Percentiles rank a stretch among this genome's conserved stretches.
These are phyloP conservation scores for Golubevia sp. DNA, from an alignment of 1,284 basidiomycete species.

Conservation along the genomic window DNA sequence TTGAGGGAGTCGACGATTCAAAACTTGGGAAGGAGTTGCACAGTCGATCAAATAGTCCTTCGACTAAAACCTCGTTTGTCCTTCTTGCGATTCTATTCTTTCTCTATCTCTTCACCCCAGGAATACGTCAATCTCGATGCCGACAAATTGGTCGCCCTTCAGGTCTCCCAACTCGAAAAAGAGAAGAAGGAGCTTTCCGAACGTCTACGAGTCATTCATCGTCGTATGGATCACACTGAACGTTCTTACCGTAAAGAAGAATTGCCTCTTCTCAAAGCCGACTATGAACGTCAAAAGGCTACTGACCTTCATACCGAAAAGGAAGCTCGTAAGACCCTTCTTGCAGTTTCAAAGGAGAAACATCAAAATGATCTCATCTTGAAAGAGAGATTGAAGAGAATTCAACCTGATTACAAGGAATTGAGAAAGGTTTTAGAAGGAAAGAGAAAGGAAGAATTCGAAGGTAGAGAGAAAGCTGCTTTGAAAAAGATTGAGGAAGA, in stretches of 20 bases:
- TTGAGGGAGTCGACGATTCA: too few relatives aligned
- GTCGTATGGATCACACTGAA: conserved; percentile 93
- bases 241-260: conserved; percentile 95
- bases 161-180: conserved; percentile 93
- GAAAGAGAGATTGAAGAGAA: conserved; percentile 77
- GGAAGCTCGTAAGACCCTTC: conserved; percentile 62
- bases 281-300: conserved; percentile 82
- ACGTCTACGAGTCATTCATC: conserved; percentile 79
- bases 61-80: too few relatives aligned
- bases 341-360: conserved; percentile 69
- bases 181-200: conserved; percentile 90
- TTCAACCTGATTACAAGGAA: conserved; percentile 76
- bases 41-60: too few relatives aligned
- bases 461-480: conserved; percentile 70
- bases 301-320: conserved; percentile 73
- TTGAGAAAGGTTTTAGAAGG: conserved; percentile 70
- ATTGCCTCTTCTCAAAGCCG: conserved; percentile 79
- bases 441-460: conserved; percentile 75
- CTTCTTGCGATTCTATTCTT: neutral
- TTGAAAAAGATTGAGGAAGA: conserved; percentile 79
- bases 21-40: too few relatives aligned
- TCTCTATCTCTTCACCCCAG: neutral
- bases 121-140: conserved; percentile 70
- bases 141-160: conserved; percentile 83
- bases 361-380: conserved; percentile 76